Evolutionary conservation across 1,139 yeast genomes (phyloP), one percentile per base, ranked within the genome.

Genomic region (Nakaseomyces delphensis): DNA sequence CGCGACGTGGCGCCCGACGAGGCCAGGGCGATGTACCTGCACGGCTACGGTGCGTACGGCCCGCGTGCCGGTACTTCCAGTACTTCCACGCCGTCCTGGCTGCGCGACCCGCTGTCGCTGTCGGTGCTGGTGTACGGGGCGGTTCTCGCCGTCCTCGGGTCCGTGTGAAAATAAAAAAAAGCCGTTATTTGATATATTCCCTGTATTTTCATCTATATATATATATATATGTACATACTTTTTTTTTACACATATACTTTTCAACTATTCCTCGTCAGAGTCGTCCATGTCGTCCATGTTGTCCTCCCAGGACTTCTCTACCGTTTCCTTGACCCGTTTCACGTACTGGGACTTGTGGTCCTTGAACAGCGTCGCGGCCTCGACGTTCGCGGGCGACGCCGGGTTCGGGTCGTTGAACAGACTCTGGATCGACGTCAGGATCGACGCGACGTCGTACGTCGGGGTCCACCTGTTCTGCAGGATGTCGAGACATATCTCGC

Each of bases 401-500:
- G 91, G 93, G 63, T 91, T 91, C 9, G 99, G 99, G 61, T 91
- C 99, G 62, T 91, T 91, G 52, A 91, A 70, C 48, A 91, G 73
- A 48, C 93, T 80, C 62, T 82, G 93, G 35, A 68, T 64, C 31
- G 96, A 84, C 1, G 98, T 91, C 54, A 91, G 70, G 44, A 91
- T 91, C 23, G 96, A 87, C n/a, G 96, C 89, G 33, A 91, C 99
- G 59, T 93, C 98, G 60, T 91, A 93, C 0, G 98, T 93, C 13
- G 99, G 99, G 18, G 95, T 83, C 99, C 99, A 91, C 59, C 97
- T 73, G 67, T 91, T 93, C 60, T 91, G 98, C 51, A 91, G 70
- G 52, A 91, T 91, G 66, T 93, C 99, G 51, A 91, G 74, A 67
- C 99, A 91, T 50, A 91, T 76, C 59, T 91, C 98, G 27, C 99